Conservation (phyloP, 331 rosid genomes). For the Dryas integrifolia region DNA sequence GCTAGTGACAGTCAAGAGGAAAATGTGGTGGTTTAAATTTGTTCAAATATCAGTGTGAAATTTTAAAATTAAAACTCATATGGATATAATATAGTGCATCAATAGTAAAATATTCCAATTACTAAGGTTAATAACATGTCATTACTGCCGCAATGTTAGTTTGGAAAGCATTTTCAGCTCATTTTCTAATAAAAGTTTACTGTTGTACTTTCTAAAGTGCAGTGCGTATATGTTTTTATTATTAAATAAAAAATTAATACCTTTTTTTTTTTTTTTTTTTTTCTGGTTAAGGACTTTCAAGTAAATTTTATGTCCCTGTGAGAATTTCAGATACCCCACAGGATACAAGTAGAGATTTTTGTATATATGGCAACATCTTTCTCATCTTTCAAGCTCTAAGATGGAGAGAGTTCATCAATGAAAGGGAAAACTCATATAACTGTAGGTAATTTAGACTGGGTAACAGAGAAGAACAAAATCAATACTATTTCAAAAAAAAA, state of each 20-base stretch:
- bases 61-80: background rate
- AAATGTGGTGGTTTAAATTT: background rate
- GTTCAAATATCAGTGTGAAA: background rate
- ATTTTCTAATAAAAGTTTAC: background rate
- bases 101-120: background rate
- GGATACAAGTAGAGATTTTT: background rate
- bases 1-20: background rate
- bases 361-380: background rate
- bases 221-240: background rate
- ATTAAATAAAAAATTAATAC: background rate
- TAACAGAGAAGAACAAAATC: too few species aligned
- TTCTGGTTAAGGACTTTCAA: background rate
- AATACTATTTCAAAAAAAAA: too few species aligned
- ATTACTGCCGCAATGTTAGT: background rate
- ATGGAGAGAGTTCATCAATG: background rate
- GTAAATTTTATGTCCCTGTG: background rate
- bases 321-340: background rate
- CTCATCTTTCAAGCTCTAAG: background rate
- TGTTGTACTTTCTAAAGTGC: background rate
- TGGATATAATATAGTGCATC: background rate
- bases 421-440: background rate
- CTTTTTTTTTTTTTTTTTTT: background rate
- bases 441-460: too few species aligned
- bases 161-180: background rate
- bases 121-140: background rate